These are phyloP conservation scores for Pseudopediastrum boryanum DNA, from an alignment of 139 green algal genomes.

Conservation along the genomic window DNA sequence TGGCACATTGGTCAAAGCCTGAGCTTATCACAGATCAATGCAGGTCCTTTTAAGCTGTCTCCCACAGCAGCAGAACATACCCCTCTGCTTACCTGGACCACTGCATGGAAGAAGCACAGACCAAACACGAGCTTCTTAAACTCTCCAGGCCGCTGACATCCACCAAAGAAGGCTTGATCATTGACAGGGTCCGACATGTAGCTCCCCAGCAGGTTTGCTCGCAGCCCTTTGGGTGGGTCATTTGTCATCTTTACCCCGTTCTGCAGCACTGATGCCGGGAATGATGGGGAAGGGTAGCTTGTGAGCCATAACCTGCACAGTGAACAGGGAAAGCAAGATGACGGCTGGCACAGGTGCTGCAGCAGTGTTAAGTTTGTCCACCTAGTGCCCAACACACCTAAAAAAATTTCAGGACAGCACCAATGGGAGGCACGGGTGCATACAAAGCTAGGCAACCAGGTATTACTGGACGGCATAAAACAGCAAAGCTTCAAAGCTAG, in stretches of 20 bases:
- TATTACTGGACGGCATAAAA: too few species aligned
- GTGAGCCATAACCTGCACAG: constrained; percentile 65
- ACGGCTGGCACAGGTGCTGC: too few species aligned
- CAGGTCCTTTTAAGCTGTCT: not conserved
- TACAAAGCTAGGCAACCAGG: constrained; percentile 72
- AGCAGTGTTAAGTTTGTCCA: too few species aligned
- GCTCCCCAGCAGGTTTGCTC: constrained; percentile 64
- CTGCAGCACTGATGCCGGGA: constrained; percentile 78
- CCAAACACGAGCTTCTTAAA: constrained; percentile 83
- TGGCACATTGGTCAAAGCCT: not conserved
- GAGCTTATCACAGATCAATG: not conserved
- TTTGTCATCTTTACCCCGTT: constrained; percentile 83
- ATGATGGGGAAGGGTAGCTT: constrained; percentile 66
- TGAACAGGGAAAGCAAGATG: too few species aligned
- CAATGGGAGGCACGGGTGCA: not conserved
- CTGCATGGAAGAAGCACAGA: constrained; percentile 76
- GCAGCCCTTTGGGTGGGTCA: constrained; percentile 70
- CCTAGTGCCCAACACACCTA: too few species aligned
- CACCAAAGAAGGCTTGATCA: constrained; percentile 69
- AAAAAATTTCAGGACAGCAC: too few species aligned
- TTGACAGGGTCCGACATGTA: constrained; percentile 77
- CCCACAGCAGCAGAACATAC: not conserved
- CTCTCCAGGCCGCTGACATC: constrained; percentile 58
- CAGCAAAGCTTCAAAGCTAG: too few species aligned
- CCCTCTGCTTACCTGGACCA: constrained; percentile 13